Conservation (phyloP, 352 stramenopile species). For the Nothophytophthora sp. region DNA sequence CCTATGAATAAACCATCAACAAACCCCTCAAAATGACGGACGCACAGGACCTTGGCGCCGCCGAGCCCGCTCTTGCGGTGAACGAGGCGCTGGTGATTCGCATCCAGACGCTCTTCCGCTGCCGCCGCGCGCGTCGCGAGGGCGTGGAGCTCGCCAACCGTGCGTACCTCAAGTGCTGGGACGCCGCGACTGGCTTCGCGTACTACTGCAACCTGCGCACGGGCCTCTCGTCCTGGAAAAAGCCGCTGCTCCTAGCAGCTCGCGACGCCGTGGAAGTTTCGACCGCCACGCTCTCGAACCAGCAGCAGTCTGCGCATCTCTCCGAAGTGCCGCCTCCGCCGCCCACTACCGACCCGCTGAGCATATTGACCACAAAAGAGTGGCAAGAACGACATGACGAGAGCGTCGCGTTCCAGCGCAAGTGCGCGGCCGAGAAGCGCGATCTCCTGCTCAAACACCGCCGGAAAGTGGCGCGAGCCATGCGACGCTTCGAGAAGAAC, state of each 20-base stretch:
- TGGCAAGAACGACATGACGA: conserved; percentile 26
- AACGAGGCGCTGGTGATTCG: conserved; percentile 26
- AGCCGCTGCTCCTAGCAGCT: conserved; percentile 37
- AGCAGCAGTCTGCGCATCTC: neutral
- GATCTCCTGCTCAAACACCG: conserved; percentile 31
- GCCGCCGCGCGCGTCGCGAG: conserved; percentile 27
- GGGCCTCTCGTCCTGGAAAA: conserved; percentile 44
- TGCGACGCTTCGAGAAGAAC: conserved; percentile 38
- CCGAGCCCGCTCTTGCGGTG: neutral
- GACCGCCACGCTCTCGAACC: neutral
- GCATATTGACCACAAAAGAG: conserved; percentile 20
- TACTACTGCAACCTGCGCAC: conserved; percentile 59
- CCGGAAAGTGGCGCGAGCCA: conserved; percentile 35
- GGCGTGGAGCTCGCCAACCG: conserved; percentile 25
- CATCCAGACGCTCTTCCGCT: conserved; percentile 37
- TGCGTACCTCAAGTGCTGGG: conserved; percentile 52
- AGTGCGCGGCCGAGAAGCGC: conserved; percentile 33
- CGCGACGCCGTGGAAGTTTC: conserved; percentile 12
- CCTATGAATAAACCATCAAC: too few species aligned
- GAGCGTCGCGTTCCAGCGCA: conserved; percentile 33
- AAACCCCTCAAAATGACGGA: too few species aligned
- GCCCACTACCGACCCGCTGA: neutral
- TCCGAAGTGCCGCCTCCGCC: neutral
- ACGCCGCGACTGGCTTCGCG: conserved; percentile 33
- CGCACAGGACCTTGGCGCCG: too few species aligned